Evolutionary conservation across 2,329 filamentous ascomycete species (phyloP), one percentile per base, ranked within the genome.

Genomic region (Beauveria sp.): DNA sequence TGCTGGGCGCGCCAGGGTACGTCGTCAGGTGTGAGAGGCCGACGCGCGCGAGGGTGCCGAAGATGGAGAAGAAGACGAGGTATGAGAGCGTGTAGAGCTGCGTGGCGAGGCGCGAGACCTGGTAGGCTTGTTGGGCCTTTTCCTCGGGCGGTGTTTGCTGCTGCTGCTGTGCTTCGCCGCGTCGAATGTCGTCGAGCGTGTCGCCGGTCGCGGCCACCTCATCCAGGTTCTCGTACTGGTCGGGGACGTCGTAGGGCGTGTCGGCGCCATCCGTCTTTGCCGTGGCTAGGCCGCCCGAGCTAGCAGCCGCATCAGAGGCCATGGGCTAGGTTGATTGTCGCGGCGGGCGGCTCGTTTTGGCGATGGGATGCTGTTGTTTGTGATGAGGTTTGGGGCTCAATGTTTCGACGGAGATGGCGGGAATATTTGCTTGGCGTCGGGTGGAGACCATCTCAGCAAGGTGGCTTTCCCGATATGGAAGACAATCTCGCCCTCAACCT

Each of bases 31-130:
- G 87, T 70, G 92, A 85, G 8, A 96, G 76, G 4, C 92, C 93
- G 0, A 97, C 77, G 12, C 93, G 85, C 0, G 91, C 90, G 28
- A 97, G 81, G 0, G 92, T 95, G 42, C 93, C 93, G 45, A 93
- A 75, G 20, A 97, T 81, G 20, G 93, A 86, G 74, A 96, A 97
- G 70, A 97, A 81, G 62, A 96, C 79, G 26, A 97, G 83, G 73
- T 96, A 91, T 0, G 90, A 92, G 63, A 92, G 71, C 2, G 87
- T 92, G 74, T 92, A 90, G 63, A 88, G 66, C 67, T 85, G 75
- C 1, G 84, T 88, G 9, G 78, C 78, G 30, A 78, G 69, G 61
- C 73, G 77, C 1, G 86, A 86, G 26, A 81, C 72, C 2, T 52
- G 60, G 34, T 34, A 5, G 30, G 30, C 30, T 16, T n/a, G 20